Base-by-base conservation (phyloP, 805 yeast species). In the Yarrowia divulgata region DNA sequence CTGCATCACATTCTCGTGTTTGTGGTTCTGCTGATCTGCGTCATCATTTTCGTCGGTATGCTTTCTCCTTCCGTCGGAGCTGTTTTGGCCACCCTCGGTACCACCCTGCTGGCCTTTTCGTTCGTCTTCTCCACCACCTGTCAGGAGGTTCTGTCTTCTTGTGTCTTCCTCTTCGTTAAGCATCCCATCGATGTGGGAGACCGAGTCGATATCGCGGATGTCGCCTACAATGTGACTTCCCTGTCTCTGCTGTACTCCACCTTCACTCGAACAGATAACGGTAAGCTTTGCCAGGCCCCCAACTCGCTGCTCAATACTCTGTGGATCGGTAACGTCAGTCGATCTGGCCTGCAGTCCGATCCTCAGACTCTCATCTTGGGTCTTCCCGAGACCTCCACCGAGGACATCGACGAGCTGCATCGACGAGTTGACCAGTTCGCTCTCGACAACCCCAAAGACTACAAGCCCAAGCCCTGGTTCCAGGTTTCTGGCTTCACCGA, bases 181-280 rank as follows among this genome's bases (percentile, higher is more conserved):
- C 83, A 80, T 68, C 83, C 83, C 4, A 75, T 73, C 62, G 83
- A 80, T 70, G 78, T 79, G 9, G 82, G 82, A n/a, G 83, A 80
- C 55, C 69, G 77, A 55, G 79, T 80, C 13, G 74, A 72, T 46
- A 77, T 79, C 34, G 73, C 71, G 10, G 69, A 72, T 13, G 69
- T 73, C 4, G 72, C 74, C 18, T 74, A 74, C 76, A 69, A 69
- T 5, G 82, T 78, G 32, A 70, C 70, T 5, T 77, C 79, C 45
- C 69, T 80, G 52, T 77, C 80, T 23, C 75, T 80, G 29, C 72
- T 79, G 67, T 79, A 75, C 69, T 77, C 82, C 2, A 79, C 77
- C 10, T 79, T 80, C 72, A 70, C 62, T 19, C 73, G 75, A 37
- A 69, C 69, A 7, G 73, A 74, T n/a, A 71, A 72, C 35, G 75